Evolutionary conservation across 108 stramenopile genomes (phyloP), one percentile per base, ranked within the genome.

Genomic region (Seminavis robusta): DNA sequence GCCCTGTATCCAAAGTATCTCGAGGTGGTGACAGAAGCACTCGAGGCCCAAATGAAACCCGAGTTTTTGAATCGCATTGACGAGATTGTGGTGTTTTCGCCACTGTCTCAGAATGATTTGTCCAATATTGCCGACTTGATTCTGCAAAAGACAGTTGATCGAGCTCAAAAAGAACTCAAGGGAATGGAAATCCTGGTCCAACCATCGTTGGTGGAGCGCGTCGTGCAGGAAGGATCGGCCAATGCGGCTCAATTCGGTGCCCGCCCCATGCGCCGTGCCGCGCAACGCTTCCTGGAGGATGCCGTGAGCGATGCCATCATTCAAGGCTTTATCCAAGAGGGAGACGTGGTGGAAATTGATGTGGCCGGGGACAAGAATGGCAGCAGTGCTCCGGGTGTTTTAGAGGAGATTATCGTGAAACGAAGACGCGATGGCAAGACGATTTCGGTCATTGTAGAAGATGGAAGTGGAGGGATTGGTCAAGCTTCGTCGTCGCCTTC

Each of bases 21-120:
- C 16, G 78, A 69, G 55, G 77, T 76, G 44, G 97, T 97, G 21
- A 92, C 96, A 65, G 74, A 75, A 13, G 96, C 94, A 34, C 81
- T 99, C 47, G 74, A 90, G 28, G 64, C 81, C 26, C 65, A 74
- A 23, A 97, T 98, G 87, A 84, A 86, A 48, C 98, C 97, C 7
- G 98, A 99, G 69, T 77, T 99, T 33, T 69, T 99, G 58, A 99
- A 99, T 69, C 87, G 98, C 15, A 86, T 99, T 56, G 98, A 99
- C 61, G 98, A 99, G 69, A 96, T 98, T 47, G 88, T 98, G 26
- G 80, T 96, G 45, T 99, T 99, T 65, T 77, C 78, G 20, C 92
- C 95, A 2, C 75, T 99, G 41, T 59, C 68, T 32, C 48, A 60
- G 40, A 34, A 55, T 17, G 77, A 97, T 51, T 73, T 99, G 45